These are phyloP conservation scores for Schwanniomyces etchellsii DNA, from an alignment of 1,139 yeast genomes.

Conservation along the genomic window DNA sequence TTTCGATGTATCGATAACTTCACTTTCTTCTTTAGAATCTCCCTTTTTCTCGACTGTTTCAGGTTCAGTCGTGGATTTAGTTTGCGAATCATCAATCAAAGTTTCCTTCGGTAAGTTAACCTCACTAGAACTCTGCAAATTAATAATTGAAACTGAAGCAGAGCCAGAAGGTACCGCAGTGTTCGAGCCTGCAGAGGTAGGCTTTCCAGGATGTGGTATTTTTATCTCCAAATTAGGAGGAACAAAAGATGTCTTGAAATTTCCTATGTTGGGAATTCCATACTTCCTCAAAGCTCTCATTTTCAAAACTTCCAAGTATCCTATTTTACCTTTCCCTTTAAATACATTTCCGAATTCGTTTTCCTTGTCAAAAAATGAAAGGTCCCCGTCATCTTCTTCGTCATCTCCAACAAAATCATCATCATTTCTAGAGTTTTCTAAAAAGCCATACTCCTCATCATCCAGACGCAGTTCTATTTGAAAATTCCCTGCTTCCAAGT, in stretches of 20 bases:
- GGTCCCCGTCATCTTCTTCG: slow-evolving; percentile 45
- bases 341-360: slow-evolving; percentile 21
- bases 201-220: slow-evolving; percentile 5
- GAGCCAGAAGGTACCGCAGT: slow-evolving; percentile 10
- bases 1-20: slow-evolving; percentile 3
- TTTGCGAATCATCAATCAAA: slow-evolving; percentile 26
- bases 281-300: slow-evolving; percentile 41
- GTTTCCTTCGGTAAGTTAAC: slow-evolving; percentile 40
- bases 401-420: slow-evolving; percentile 47
- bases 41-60: not conserved
- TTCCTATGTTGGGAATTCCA: slow-evolving; percentile 31
- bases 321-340: slow-evolving; percentile 31
- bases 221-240: slow-evolving; percentile 25
- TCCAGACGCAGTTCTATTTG: slow-evolving; percentile 41
- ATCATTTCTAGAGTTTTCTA: slow-evolving; percentile 33
- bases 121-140: slow-evolving; percentile 24
- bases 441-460: slow-evolving; percentile 25
- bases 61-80: slow-evolving; percentile 1
- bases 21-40: slow-evolving; percentile 1
- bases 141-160: slow-evolving; percentile 24
- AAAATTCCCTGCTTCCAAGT: slow-evolving; percentile 50
- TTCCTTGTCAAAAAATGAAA: slow-evolving; percentile 27
- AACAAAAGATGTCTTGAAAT: slow-evolving; percentile 35
- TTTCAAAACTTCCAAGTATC: slow-evolving; percentile 50
- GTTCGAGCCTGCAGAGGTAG: slow-evolving; percentile 1